Evolutionary conservation across 148 eudicot genomes (phyloP), one percentile per base, ranked within the genome.

Genomic region (Hydrangea macrophylla): DNA sequence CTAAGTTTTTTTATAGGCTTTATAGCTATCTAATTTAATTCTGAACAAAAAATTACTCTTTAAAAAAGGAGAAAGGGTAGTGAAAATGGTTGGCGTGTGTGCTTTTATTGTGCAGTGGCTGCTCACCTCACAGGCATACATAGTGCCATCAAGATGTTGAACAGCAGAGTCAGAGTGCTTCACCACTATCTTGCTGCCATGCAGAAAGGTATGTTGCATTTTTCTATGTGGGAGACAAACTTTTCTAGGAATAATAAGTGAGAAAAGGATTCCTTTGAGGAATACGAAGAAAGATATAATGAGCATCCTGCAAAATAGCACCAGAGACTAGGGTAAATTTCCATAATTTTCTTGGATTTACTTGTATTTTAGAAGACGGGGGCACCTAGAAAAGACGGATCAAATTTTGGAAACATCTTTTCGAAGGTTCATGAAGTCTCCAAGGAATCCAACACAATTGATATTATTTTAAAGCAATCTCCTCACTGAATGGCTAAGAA

Each of bases 111-210:
- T 81, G 79, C 75, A 92, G 98, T 92, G 94, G 94, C 96, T 77
- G 96, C 98, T 77, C 96, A 90, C 45, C 78, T 92, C 62, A 88
- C 98, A 20, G 90, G 98, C 69, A 93, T 90, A 27, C 96, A 93
- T 70, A 93, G 96, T 82, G 98, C 98, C 24, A 93, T 86, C 65
- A 93, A 93, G 85, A 93, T 93, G 98, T 85, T 93, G 73, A 93
- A 83, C 64, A 90, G 98, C 75, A 80, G 96, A 75, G 79, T 93
- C 72, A 83, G 83, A 80, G 96, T 93, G 65, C 92, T 93, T 69
- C 96, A 84, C 68, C 95, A 93, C 35, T 88, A 90, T 75, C 92
- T 93, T 73, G 74, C 83, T 74, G 83, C 95, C 39, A 93, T 90
- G 96, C 87, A 93, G 76, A 90, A 85, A 86, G 98, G 98, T 87